A percentile compares a stretch with the other conserved stretches of the same genome.
Evolutionary conservation across 495 filamentous ascomycete genomes (phyloP).

Genomic region (Aspergillus sclerotiicarbonarius): DNA sequence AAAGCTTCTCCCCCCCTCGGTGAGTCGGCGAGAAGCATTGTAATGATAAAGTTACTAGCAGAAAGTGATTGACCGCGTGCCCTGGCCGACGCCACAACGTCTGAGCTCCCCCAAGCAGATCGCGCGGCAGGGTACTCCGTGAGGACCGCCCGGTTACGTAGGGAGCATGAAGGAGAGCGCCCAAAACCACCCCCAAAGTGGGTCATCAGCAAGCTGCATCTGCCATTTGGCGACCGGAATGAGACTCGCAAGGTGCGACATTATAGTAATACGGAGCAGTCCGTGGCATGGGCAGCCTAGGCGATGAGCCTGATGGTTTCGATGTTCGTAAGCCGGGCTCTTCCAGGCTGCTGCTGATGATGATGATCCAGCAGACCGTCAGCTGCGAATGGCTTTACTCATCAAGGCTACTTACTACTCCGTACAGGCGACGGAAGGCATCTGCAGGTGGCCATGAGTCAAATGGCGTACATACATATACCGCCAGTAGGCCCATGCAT

Average conservation of each 20-base stretch:
- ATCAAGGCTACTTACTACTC: not conserved
- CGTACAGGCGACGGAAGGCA: slow-evolving; percentile 2
- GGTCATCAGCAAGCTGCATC: not conserved
- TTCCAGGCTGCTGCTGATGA: not conserved
- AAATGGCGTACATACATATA: slow-evolving; percentile 21
- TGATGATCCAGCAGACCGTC: not conserved
- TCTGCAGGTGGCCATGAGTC: slow-evolving; percentile 24
- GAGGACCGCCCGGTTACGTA: slow-evolving; percentile 5
- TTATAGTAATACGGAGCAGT: not conserved
- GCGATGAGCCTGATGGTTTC: not conserved
- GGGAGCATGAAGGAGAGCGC: not conserved
- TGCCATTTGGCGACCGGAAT: not conserved
- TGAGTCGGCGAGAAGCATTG: not conserved
- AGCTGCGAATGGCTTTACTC: no score
- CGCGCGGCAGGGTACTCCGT: slow-evolving; percentile 8
- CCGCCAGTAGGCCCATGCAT: slow-evolving; percentile 14
- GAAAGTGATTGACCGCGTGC: slow-evolving; percentile 10
- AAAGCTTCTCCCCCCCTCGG: not conserved
- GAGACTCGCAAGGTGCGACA: not conserved
- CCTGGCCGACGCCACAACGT: slow-evolving; percentile 19
- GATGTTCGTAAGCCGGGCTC: not conserved
- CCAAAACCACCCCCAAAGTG: slow-evolving; percentile 4
- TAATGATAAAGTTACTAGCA: not conserved
- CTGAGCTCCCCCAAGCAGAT: slow-evolving; percentile 18
- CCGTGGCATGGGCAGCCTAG: not conserved